Percentiles rank a stretch among this genome's conserved stretches.
Conservation (phyloP, 306 rosid genomes). For the Cicer cuneatum region DNA sequence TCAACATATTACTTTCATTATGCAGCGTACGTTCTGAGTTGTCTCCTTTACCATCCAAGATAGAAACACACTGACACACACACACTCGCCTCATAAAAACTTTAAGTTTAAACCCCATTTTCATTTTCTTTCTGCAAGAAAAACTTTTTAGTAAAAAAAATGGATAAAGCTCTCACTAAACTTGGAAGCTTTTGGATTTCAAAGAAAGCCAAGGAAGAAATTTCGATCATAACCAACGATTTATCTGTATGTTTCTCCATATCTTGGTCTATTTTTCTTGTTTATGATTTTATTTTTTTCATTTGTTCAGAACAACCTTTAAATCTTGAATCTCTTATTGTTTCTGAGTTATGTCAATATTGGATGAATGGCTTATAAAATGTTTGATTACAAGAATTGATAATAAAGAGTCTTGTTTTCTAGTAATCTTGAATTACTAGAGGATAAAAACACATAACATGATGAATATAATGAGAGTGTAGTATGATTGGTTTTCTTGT, state of each 20-base stretch:
- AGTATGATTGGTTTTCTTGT: neutral
- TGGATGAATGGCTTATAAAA: neutral
- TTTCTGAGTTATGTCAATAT: neutral
- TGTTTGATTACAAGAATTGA: neutral
- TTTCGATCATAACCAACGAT: constrained; percentile 50
- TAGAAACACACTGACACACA: neutral
- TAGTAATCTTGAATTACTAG: neutral
- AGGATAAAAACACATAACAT: neutral
- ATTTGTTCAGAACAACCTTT: neutral
- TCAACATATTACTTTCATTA: neutral
- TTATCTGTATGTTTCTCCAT: constrained; percentile 44
- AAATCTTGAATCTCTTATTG: neutral
- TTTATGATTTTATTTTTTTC: neutral
- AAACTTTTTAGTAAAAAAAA: constrained; percentile 26
- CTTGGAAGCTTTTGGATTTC: constrained; percentile 58
- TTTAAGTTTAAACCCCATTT: neutral
- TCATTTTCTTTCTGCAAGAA: constrained; percentile 18
- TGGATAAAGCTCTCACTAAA: constrained; percentile 54
- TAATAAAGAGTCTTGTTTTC: neutral
- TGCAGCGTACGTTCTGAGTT: constrained; percentile 7
- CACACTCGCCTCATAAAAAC: neutral
- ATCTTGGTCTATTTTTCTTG: neutral
- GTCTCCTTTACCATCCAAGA: constrained; percentile 36
- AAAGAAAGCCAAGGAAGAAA: constrained; percentile 57
- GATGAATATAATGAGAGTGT: neutral